Conservation (phyloP, 2,329 filamentous ascomycete species). For the Karstenula rhodostoma region DNA sequence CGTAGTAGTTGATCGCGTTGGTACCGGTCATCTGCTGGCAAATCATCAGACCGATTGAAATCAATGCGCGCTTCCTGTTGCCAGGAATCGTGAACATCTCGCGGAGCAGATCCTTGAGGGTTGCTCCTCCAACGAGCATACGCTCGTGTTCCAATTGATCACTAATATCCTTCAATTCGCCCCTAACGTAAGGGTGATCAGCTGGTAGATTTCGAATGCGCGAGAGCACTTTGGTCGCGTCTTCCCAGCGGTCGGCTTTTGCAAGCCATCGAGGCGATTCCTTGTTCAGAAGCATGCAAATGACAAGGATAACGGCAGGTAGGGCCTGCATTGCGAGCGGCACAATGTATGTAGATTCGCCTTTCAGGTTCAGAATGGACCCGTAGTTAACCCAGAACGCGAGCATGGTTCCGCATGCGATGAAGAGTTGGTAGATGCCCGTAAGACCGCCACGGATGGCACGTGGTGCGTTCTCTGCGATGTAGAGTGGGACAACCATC, state of each 20-base stretch:
- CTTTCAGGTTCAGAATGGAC: conserved; percentile 54
- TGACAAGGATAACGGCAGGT: conserved; percentile 67
- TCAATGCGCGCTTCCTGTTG: conserved; percentile 69
- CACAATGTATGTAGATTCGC: conserved; percentile 64
- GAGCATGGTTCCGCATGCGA: conserved; percentile 61
- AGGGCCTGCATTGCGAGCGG: conserved; percentile 71
- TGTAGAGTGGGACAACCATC: conserved; percentile 68
- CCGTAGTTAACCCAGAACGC: conserved; percentile 66
- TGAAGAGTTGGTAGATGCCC: conserved; percentile 68
- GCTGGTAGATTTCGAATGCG: conserved; percentile 62
- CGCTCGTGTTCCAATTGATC: conserved; percentile 62
- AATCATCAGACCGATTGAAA: conserved; percentile 70
- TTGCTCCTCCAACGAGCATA: conserved; percentile 61
- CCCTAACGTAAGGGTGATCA: conserved; percentile 46
- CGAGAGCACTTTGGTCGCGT: conserved; percentile 65
- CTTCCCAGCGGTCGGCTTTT: conserved; percentile 72
- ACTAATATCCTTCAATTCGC: conserved; percentile 47
- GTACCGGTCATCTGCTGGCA: conserved; percentile 77
- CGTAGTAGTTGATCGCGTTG: conserved; percentile 67
- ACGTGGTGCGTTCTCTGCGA: conserved; percentile 67
- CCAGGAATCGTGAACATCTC: conserved; percentile 56
- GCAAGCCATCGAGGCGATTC: conserved; percentile 75
- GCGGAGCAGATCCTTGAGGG: conserved; percentile 50
- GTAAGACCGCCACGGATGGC: conserved; percentile 67
- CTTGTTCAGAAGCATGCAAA: conserved; percentile 69